These are phyloP conservation scores for Candida neerlandica DNA, from an alignment of 1,139 yeast species.

Conservation along the genomic window DNA sequence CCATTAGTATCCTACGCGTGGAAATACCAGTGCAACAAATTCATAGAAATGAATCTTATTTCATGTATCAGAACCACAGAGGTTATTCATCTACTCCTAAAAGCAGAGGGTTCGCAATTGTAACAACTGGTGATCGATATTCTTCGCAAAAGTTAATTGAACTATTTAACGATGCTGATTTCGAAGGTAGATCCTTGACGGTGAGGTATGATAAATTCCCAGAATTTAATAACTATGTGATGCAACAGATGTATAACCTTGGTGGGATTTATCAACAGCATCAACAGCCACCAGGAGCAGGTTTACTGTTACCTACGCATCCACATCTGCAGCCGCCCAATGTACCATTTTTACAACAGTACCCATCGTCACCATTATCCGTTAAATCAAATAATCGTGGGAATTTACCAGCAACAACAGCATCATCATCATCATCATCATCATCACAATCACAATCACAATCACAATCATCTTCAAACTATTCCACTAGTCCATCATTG, in stretches of 20 bases:
- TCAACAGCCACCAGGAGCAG: neutral
- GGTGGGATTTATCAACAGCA: neutral
- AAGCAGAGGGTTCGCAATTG: conserved; percentile 68
- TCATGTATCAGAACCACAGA: conserved; percentile 2
- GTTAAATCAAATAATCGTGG: neutral
- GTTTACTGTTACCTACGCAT: neutral
- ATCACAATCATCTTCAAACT: neutral
- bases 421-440: no score
- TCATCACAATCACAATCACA: no score
- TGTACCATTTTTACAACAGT: neutral
- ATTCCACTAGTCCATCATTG: conserved; percentile 12
- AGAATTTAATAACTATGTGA: conserved; percentile 36
- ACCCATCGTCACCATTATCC: neutral
- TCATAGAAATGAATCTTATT: conserved; percentile 6
- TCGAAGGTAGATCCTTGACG: conserved; percentile 61
- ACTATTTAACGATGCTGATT: conserved; percentile 50
- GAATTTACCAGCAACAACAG: neutral
- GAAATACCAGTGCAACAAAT: conserved; percentile 53
- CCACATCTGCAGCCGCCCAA: neutral
- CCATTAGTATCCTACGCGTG: conserved; percentile 47
- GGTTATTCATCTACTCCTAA: conserved; percentile 14
- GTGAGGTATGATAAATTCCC: conserved; percentile 61
- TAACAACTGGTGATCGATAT: conserved; percentile 49
- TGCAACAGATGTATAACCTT: conserved; percentile 25
- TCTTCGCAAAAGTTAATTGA: conserved; percentile 56